These are phyloP conservation scores for Grosmannia serpens DNA, from an alignment of 2,329 filamentous ascomycete genomes.

Conservation along the genomic window DNA sequence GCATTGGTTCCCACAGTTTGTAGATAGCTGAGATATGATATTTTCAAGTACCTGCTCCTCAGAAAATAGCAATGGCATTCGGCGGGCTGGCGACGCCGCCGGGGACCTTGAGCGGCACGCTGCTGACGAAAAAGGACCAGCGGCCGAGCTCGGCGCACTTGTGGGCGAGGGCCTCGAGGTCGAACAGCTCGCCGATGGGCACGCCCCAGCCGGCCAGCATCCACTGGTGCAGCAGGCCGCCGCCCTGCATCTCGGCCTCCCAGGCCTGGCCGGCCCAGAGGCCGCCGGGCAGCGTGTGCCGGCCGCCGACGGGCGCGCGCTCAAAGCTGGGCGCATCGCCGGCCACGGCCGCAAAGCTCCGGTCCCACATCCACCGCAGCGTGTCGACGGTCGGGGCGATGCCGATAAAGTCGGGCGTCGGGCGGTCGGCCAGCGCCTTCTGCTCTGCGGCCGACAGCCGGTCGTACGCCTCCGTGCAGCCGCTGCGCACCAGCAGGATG, in stretches of 20 bases:
- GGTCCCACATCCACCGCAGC: slow-evolving; percentile 33
- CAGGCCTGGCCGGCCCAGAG: slow-evolving; percentile 7
- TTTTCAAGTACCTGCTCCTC: not conserved
- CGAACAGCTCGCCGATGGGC: slow-evolving; percentile 37
- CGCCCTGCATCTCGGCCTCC: slow-evolving; percentile 15
- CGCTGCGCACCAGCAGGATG: slow-evolving; percentile 27
- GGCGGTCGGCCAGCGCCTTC: slow-evolving; percentile 19
- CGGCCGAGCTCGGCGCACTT: slow-evolving; percentile 21
- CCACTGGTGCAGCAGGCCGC: slow-evolving; percentile 24
- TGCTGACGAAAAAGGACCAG: slow-evolving; percentile 30
- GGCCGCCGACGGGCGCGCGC: slow-evolving; percentile 21
- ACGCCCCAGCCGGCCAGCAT: slow-evolving; percentile 38
- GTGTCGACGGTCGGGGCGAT: slow-evolving; percentile 24
- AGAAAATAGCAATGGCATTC: slow-evolving; percentile 27
- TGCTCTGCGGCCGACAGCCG: slow-evolving; percentile 13
- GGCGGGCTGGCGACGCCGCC: slow-evolving; percentile 27
- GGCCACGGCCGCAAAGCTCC: slow-evolving; percentile 31
- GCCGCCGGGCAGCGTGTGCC: slow-evolving; percentile 4
- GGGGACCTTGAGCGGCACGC: slow-evolving; percentile 23
- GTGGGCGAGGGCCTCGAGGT: slow-evolving; percentile 26
- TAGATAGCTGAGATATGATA: too few relatives aligned
- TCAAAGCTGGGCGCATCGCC: slow-evolving; percentile 32
- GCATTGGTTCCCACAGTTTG: too few relatives aligned
- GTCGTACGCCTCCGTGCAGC: slow-evolving; percentile 22
- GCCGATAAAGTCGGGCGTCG: slow-evolving; percentile 21